These are phyloP conservation scores for Ailanthus altissimus DNA, from an alignment of 345 rosid species.

Conservation along the genomic window DNA sequence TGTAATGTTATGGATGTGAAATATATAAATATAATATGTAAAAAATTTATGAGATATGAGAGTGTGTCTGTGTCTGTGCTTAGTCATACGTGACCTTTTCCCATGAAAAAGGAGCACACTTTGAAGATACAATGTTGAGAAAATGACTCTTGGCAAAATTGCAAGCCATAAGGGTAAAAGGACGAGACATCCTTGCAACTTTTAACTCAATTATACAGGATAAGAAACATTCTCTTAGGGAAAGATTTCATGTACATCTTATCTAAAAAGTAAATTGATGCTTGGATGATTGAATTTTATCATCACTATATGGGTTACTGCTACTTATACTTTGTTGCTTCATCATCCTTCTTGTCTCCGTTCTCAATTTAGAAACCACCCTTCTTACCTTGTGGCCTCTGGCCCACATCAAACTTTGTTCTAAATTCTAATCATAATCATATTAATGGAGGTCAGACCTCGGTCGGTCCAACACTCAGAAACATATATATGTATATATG, in stretches of 20 bases:
- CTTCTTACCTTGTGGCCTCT: neutral
- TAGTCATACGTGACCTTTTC: neutral
- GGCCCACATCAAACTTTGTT: neutral
- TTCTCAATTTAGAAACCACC: neutral
- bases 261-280: slow-evolving; percentile 3
- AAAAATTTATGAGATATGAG: neutral
- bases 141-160: neutral
- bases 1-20: neutral
- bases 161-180: neutral
- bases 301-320: neutral
- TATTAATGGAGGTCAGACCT: neutral
- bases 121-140: neutral
- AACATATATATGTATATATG: too few relatives aligned
- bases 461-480: neutral
- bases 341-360: neutral
- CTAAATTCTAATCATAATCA: neutral
- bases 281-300: neutral
- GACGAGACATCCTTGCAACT: neutral
- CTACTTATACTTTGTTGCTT: neutral
- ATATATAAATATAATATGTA: neutral
- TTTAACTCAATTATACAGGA: slow-evolving; percentile 6
- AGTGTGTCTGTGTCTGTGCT: neutral
- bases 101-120: neutral
- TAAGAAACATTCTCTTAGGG: neutral
- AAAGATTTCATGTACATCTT: neutral